Evolutionary conservation across 768 basidiomycete species (phyloP).

Genomic region (Hygrophoropsis aurantiaca): DNA sequence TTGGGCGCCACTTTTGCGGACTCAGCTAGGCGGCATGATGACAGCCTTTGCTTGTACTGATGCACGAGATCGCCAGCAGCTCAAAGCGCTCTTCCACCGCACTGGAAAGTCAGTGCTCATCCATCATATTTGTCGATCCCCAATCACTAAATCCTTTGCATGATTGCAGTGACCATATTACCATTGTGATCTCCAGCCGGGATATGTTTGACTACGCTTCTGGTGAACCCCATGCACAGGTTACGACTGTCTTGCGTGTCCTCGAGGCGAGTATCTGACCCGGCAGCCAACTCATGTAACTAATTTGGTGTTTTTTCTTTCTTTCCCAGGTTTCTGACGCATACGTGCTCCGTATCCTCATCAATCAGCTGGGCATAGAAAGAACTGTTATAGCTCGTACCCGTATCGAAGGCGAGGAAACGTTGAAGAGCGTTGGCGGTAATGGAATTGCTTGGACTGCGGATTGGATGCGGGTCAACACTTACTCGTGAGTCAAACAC

Average conservation of each 20-base stretch:
- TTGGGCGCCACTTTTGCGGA: constrained; percentile 69
- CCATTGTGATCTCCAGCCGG: constrained; percentile 63
- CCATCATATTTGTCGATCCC: constrained; percentile 8
- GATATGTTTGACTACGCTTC: constrained; percentile 79
- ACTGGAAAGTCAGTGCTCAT: constrained; percentile 60
- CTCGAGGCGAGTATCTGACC: constrained; percentile 59
- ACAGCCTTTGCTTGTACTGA: constrained; percentile 76
- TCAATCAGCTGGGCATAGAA: constrained; percentile 77
- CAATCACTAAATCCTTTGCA: neutral
- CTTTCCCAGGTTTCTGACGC: constrained; percentile 65
- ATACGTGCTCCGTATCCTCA: constrained; percentile 75
- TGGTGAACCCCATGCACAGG: constrained; percentile 66
- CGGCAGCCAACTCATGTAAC: neutral
- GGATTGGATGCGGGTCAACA: constrained; percentile 61
- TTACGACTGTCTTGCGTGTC: constrained; percentile 78
- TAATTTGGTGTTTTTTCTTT: neutral
- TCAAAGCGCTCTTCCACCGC: constrained; percentile 58
- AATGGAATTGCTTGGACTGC: constrained; percentile 64
- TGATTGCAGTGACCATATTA: constrained; percentile 39
- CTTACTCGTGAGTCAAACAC: constrained; percentile 54
- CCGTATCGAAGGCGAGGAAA: constrained; percentile 63
- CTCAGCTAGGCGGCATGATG: constrained; percentile 57
- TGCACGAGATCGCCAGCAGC: constrained; percentile 51
- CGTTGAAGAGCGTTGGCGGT: constrained; percentile 40
- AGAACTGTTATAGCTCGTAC: constrained; percentile 59